phyloP scores from a whole-genome alignment of 441 rosid species.

The Bruguiera hainesii region DNA sequence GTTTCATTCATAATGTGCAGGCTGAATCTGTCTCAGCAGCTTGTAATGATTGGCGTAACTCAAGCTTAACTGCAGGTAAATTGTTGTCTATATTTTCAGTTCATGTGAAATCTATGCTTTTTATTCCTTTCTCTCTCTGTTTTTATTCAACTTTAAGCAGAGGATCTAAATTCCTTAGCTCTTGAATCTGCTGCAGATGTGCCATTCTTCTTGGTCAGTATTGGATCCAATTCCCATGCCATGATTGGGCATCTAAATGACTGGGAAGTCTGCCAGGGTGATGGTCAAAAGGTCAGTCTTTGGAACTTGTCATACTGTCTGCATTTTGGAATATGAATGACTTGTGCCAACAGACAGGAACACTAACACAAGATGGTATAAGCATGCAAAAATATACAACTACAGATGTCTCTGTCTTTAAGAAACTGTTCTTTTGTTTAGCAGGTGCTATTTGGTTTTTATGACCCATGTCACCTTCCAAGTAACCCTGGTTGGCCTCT shows the following conservation, averaged over 20 bases:
- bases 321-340: neutral
- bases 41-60: constrained; percentile 84
- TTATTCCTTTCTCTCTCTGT: neutral
- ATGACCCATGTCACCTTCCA: constrained; percentile 91
- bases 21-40: constrained; percentile 73
- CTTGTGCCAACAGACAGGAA: constrained; percentile 9
- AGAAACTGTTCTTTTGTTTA: constrained; percentile 19
- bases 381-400: neutral
- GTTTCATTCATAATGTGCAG: constrained; percentile 31
- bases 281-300: constrained; percentile 66
- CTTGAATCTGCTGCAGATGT: constrained; percentile 49
- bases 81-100: constrained; percentile 6
- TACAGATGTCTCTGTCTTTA: constrained; percentile 14
- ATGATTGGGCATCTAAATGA: constrained; percentile 64
- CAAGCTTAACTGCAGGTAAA: constrained; percentile 67
- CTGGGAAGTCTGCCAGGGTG: constrained; percentile 59
- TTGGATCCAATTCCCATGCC: constrained; percentile 53
- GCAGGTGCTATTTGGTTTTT: constrained; percentile 85
- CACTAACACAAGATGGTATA: neutral
- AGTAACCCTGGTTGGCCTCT: constrained; percentile 96
- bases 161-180: constrained; percentile 9
- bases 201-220: constrained; percentile 73
- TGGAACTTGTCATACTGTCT: constrained; percentile 4
- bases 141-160: neutral
- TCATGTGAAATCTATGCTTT: neutral